Conservation (phyloP, 495 filamentous ascomycete genomes). For the Penicillium cataractarum region DNA sequence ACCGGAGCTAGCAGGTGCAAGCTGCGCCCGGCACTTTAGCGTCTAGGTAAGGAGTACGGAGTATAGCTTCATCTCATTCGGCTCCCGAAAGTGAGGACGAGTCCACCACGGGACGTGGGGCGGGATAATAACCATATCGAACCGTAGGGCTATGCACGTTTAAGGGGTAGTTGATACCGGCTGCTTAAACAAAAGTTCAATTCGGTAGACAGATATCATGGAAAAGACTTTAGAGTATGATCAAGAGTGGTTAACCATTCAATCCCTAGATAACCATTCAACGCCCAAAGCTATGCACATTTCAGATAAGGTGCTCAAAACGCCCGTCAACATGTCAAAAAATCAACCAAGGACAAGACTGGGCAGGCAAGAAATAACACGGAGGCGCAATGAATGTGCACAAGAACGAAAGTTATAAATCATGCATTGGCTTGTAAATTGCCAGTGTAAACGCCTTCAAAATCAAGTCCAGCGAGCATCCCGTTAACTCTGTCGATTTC, state of each 20-base stretch:
- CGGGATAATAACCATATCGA: not conserved
- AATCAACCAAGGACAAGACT: slow-evolving; percentile 3
- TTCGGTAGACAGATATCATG: not conserved
- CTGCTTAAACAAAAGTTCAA: too few species aligned
- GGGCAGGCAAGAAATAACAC: slow-evolving; percentile 7
- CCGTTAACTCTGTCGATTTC: slow-evolving; percentile 76
- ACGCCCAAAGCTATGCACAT: slow-evolving; percentile 38
- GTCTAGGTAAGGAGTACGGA: not conserved
- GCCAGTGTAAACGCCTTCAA: slow-evolving; percentile 53
- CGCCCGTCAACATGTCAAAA: slow-evolving; percentile 14
- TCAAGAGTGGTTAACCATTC: slow-evolving; percentile 15
- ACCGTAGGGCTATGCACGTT: not conserved
- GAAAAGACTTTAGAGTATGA: not conserved
- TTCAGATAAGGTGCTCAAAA: slow-evolving; percentile 25
- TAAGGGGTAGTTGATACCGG: not conserved
- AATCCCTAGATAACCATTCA: slow-evolving; percentile 14
- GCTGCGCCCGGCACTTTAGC: not conserved
- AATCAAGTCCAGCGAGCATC: slow-evolving; percentile 53
- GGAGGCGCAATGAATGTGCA: slow-evolving; percentile 17
- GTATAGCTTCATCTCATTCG: not conserved
- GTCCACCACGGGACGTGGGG: not conserved
- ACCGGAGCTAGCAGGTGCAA: not conserved
- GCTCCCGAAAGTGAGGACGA: not conserved
- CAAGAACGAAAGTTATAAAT: slow-evolving; percentile 10
- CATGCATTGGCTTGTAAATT: slow-evolving; percentile 26